Base-by-base conservation (phyloP, 306 rosid genomes). In the Coriaria nepalensis region DNA sequence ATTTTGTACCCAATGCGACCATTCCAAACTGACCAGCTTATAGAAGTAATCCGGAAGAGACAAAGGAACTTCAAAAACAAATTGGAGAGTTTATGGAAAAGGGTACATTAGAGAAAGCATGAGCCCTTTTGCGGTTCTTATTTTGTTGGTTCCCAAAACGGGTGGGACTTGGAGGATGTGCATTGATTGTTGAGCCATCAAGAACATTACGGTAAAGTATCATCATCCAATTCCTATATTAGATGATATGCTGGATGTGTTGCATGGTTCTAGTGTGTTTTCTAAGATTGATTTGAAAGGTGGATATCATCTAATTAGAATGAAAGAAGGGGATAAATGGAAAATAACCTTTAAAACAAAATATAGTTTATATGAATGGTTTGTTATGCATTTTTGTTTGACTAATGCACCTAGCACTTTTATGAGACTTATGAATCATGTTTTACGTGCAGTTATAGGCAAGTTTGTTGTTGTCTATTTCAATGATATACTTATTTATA, bases 391-490 rank as follows among this genome's bases (percentile, higher is more conserved):
- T 11, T 43, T 43, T 43, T 2, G 46, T 43, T 43, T 43, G 11
- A 43, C 46, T 43, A 43, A 43, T 43, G 46, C 46, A 9, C 46
- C 46, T 9, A 43, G 46, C n/a, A 43, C 46, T 43, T 43, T 43
- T 43, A 43, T 43, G 46, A 43, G 46, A 43, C 46, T 10, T 8
- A 43, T 43, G 46, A 43, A 43, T 10, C 46, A 43, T 43, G 13
- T 43, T 43, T 43, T 43, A 4, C 46, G 11, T 43, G 13, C 46
- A 43, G 2, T 43, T 43, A 43, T 43, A 43, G 46, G 5, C 11
- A 43, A 11, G 4, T 43, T 43, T 43, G 46, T 43, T 43, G 46
- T 43, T 43, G 46, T 43, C 9, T 43, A 43, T 11, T 43, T 43
- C 6, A 6, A 43, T 6, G 33, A 45, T 12, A 45, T 10, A 45